Evolutionary conservation across 2,329 filamentous ascomycete genomes (phyloP).

Genomic region (Aspergillus thermomutatus): DNA sequence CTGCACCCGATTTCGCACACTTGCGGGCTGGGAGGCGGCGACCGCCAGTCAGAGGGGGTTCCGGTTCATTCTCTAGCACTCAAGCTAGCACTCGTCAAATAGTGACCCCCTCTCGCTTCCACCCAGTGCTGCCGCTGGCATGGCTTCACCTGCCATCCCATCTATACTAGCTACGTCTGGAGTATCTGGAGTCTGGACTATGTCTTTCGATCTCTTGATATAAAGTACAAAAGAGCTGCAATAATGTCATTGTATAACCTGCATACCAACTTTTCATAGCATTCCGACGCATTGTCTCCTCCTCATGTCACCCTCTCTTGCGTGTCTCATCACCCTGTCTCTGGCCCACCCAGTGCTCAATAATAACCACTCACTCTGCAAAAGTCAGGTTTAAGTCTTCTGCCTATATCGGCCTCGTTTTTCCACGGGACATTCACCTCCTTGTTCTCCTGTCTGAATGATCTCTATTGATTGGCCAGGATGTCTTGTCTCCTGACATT

Average conservation of each 20-base stretch:
- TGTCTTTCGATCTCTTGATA: not conserved
- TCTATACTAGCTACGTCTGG: slow-evolving; percentile 7
- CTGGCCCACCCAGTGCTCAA: not conserved
- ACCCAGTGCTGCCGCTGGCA: slow-evolving; percentile 27
- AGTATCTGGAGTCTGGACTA: not conserved
- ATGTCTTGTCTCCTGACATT: not conserved
- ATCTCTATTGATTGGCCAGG: not conserved
- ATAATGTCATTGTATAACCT: not conserved
- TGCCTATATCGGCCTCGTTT: not conserved
- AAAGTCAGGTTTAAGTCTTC: not conserved
- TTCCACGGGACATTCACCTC: not conserved
- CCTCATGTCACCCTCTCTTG: not conserved
- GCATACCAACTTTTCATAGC: not conserved
- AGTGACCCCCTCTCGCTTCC: slow-evolving; percentile 29
- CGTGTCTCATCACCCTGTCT: not conserved
- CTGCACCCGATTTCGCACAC: slow-evolving; percentile 15
- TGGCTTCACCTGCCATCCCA: slow-evolving; percentile 4
- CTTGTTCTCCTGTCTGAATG: not conserved
- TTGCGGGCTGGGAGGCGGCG: not conserved
- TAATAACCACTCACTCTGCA: not conserved
- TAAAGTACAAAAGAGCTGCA: not conserved
- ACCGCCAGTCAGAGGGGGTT: slow-evolving; percentile 6
- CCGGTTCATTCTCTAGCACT: slow-evolving; percentile 36
- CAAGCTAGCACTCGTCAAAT: slow-evolving; percentile 23
- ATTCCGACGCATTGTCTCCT: not conserved